These are phyloP conservation scores for Zygoascus flipseniorum DNA, from an alignment of 805 yeast species.

Conservation along the genomic window DNA sequence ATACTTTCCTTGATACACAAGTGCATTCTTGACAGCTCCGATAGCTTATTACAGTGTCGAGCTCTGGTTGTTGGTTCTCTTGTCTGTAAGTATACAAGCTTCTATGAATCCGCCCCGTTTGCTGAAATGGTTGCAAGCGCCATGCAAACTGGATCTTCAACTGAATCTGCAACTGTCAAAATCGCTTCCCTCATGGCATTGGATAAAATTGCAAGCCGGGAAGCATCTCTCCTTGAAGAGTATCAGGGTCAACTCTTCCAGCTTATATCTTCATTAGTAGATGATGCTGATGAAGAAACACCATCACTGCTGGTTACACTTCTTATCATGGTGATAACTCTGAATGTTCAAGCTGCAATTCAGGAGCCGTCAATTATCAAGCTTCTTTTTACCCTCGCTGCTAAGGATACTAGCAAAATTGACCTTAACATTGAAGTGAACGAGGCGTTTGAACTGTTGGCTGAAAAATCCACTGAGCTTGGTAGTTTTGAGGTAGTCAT, in stretches of 20 bases:
- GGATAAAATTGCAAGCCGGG: slow-evolving; percentile 4
- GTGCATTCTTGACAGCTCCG: not conserved
- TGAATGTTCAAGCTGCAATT: slow-evolving; percentile 32
- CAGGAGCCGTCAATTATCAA: slow-evolving; percentile 29
- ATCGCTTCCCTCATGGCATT: slow-evolving; percentile 12
- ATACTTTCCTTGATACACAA: not conserved
- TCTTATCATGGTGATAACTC: slow-evolving; percentile 46
- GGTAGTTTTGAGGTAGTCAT: slow-evolving; percentile 39
- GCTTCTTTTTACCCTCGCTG: slow-evolving; percentile 55
- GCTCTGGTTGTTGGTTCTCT: slow-evolving; percentile 16
- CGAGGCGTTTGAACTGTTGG: slow-evolving; percentile 56
- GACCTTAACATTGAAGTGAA: slow-evolving; percentile 58
- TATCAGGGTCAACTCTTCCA: slow-evolving; percentile 26
- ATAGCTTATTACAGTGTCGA: slow-evolving; percentile 10
- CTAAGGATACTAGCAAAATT: slow-evolving; percentile 66
- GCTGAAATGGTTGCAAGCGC: slow-evolving; percentile 10
- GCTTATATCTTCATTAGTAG: slow-evolving; percentile 39
- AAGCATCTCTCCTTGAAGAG: slow-evolving; percentile 14
- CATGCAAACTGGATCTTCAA: not conserved
- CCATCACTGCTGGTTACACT: slow-evolving; percentile 66
- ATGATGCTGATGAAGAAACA: slow-evolving; percentile 72
- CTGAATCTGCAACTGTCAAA: slow-evolving; percentile 1
- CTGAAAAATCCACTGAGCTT: slow-evolving; percentile 38
- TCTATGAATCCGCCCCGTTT: slow-evolving; percentile 9
- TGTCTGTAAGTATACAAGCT: slow-evolving; percentile 13